Evolutionary conservation across 2,329 filamentous ascomycete species (phyloP).

Genomic region (Fusarium domesticum): DNA sequence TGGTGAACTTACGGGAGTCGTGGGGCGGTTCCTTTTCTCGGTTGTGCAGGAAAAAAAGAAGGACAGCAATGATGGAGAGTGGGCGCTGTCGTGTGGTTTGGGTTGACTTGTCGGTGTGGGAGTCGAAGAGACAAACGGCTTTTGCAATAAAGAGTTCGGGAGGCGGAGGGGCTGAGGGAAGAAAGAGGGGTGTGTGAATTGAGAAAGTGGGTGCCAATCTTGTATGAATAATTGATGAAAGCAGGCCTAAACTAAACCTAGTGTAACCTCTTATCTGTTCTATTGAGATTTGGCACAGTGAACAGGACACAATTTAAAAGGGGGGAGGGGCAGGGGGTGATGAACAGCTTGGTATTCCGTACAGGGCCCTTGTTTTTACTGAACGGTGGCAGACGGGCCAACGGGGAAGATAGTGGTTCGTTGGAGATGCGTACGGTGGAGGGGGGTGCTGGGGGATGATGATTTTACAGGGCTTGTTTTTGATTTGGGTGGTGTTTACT

Average conservation of each 20-base stretch:
- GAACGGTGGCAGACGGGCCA: too few relatives aligned
- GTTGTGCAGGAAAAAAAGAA: conserved; percentile 29
- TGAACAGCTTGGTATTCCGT: too few relatives aligned
- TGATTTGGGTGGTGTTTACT: not conserved
- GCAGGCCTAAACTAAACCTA: too few relatives aligned
- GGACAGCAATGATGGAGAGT: conserved; percentile 27
- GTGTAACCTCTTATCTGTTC: not conserved
- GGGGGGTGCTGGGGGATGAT: too few relatives aligned
- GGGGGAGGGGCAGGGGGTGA: too few relatives aligned
- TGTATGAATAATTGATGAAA: too few relatives aligned
- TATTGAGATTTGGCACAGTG: too few relatives aligned
- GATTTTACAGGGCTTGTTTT: not conserved
- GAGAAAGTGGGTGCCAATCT: not conserved
- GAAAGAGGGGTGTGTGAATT: not conserved
- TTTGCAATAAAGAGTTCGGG: conserved; percentile 23
- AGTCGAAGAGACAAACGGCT: conserved; percentile 21
- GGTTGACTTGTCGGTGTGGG: conserved; percentile 31
- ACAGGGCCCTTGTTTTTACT: too few relatives aligned
- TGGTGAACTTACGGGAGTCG: conserved; percentile 29
- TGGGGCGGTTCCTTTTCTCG: conserved; percentile 30
- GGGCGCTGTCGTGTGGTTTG: conserved; percentile 27
- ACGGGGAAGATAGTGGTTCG: not conserved
- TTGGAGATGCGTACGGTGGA: not conserved
- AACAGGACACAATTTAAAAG: too few relatives aligned
- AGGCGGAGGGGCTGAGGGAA: conserved; percentile 3